phyloP scores from a whole-genome alignment of 2,329 filamentous ascomycete species.

The Didymosphaeria variabile region DNA sequence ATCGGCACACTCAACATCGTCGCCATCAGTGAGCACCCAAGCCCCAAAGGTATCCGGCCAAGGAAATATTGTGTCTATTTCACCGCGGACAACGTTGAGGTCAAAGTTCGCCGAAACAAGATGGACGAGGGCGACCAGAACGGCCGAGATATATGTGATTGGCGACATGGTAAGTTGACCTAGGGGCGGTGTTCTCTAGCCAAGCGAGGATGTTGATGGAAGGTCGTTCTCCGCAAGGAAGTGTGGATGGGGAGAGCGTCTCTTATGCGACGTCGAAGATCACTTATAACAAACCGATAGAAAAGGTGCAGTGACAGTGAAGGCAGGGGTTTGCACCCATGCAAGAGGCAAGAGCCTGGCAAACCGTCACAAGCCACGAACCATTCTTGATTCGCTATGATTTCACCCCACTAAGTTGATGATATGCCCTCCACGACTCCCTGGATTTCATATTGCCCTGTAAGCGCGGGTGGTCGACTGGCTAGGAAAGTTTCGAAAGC shows the following conservation, averaged over 20 bases:
- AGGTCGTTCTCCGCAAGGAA: no score
- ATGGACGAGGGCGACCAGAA: background rate
- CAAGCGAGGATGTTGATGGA: no score
- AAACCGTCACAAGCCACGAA: background rate
- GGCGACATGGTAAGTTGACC: background rate
- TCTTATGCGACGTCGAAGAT: no score
- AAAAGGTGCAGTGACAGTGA: no score
- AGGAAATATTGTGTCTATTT: background rate
- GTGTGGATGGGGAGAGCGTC: background rate
- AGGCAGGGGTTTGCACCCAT: background rate
- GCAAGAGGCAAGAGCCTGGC: background rate
- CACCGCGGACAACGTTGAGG: background rate
- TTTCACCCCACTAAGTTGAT: no score
- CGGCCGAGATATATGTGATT: background rate
- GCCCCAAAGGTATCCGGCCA: background rate
- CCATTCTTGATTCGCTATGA: background rate
- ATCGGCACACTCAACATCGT: background rate
- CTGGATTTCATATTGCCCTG: no score
- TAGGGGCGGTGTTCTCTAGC: background rate
- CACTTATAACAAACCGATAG: no score
- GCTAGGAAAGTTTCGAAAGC: no score
- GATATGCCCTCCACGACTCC: no score
- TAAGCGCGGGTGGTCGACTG: no score
- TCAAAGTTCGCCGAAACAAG: slow-evolving; percentile 1
- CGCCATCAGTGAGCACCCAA: background rate